These are phyloP conservation scores for Turnera subulata DNA, from an alignment of 345 rosid species.

Conservation along the genomic window DNA sequence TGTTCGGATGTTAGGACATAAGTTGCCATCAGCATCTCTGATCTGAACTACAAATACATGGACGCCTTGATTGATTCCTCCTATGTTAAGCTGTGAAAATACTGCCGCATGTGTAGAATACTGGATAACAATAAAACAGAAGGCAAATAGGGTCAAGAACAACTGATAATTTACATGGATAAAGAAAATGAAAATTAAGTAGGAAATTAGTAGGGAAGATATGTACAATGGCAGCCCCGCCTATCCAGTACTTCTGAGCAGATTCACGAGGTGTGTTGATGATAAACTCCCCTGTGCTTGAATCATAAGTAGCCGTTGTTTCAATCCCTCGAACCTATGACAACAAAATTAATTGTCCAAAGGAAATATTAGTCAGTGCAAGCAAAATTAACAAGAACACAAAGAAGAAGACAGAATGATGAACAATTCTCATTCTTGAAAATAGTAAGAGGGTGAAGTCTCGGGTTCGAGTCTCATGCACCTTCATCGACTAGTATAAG, in stretches of 20 bases:
- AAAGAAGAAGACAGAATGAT: not conserved
- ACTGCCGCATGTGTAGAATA: constrained; percentile 93
- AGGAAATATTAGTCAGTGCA: constrained; percentile 11
- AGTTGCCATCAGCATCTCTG: constrained; percentile 69
- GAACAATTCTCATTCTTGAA: too few species aligned
- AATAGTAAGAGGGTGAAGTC: too few species aligned
- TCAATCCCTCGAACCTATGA: constrained; percentile 84
- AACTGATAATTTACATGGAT: constrained; percentile 20
- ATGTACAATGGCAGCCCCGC: constrained; percentile 82
- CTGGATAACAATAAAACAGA: constrained; percentile 28
- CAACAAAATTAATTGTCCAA: too few species aligned
- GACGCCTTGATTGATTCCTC: constrained; percentile 79
- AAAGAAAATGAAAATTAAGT: too few species aligned
- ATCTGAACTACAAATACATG: constrained; percentile 89
- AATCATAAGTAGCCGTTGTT: constrained; percentile 82
- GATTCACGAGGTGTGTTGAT: constrained; percentile 92
- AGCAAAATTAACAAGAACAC: not conserved
- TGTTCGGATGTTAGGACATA: constrained; percentile 68
- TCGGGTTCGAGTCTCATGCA: too few species aligned
- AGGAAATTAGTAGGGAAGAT: not conserved
- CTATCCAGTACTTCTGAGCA: constrained; percentile 98
- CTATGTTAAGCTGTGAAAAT: constrained; percentile 79
- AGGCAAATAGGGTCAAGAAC: constrained; percentile 10
- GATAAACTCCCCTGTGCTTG: constrained; percentile 65
- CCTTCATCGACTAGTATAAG: not conserved